These are phyloP conservation scores for Coniochaeta pulveracea DNA, from an alignment of 2,329 filamentous ascomycete genomes.

Conservation along the genomic window DNA sequence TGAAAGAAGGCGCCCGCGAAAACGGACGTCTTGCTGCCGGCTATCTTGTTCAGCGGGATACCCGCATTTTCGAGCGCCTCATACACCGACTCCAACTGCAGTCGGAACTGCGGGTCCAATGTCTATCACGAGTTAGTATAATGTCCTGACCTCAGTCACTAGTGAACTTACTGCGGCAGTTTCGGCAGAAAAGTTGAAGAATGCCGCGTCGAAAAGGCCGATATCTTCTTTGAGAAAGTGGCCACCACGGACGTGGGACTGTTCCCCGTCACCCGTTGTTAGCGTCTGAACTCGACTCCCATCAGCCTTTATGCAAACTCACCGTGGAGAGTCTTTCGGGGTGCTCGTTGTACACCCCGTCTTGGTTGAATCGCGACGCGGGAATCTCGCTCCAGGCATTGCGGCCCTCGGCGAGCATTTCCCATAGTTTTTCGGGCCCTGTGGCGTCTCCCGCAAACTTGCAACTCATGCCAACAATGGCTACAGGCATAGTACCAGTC, in stretches of 20 bases:
- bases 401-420: constrained; percentile 12
- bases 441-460: constrained; percentile 23
- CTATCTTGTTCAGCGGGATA: constrained; percentile 15
- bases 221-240: constrained; percentile 19
- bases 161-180: constrained; percentile 15
- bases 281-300: too few relatives aligned
- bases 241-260: constrained; percentile 21
- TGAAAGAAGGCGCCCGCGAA: constrained; percentile 18
- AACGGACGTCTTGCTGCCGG: constrained; percentile 20
- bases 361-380: constrained; percentile 21
- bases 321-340: constrained; percentile 14
- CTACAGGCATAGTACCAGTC: constrained; percentile 25
- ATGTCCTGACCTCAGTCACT: neutral
- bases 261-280: neutral
- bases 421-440: constrained; percentile 20
- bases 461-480: constrained; percentile 26
- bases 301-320: neutral
- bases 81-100: constrained; percentile 19
- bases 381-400: constrained; percentile 13
- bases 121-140: constrained; percentile 5
- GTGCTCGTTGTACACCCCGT: constrained; percentile 17
- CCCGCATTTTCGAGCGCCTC: constrained; percentile 21
- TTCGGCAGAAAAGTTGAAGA: constrained; percentile 18
- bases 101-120: constrained; percentile 16
- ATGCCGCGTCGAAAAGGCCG: constrained; percentile 17